A percentile compares a stretch with the other conserved stretches of the same genome.
These are phyloP conservation scores for Lachancea nothofagi DNA, from an alignment of 805 yeast species.

Conservation along the genomic window DNA sequence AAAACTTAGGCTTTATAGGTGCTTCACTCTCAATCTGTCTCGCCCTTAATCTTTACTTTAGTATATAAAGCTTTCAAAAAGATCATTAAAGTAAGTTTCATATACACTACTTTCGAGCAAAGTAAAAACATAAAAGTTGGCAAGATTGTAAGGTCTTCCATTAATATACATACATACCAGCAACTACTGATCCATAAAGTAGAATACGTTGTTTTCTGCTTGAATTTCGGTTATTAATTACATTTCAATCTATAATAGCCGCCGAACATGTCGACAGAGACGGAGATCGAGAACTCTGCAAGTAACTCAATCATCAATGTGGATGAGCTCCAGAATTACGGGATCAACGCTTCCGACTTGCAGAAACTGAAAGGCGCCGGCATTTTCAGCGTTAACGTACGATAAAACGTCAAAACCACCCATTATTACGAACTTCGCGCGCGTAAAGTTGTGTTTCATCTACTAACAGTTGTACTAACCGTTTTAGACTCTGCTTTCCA, in stretches of 20 bases:
- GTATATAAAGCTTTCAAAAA: too few species aligned
- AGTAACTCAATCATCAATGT: constrained; percentile 31
- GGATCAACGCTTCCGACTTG: constrained; percentile 68
- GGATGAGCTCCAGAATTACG: constrained; percentile 56
- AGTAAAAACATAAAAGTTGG: too few species aligned
- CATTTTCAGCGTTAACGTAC: constrained; percentile 58
- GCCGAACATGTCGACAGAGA: constrained; percentile 15
- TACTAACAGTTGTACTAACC: neutral
- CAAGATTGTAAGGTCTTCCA: too few species aligned
- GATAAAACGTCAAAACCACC: constrained; percentile 19
- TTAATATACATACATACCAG: too few species aligned
- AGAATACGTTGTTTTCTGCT: neutral
- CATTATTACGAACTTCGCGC: constrained; percentile 22
- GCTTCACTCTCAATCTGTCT: too few species aligned
- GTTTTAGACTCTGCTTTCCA: constrained; percentile 44
- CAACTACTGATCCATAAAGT: neutral
- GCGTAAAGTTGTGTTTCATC: neutral
- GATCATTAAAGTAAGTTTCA: too few species aligned
- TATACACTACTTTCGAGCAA: too few species aligned
- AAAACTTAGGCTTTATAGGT: too few species aligned
- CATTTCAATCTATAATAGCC: constrained; percentile 3
- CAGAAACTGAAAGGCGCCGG: constrained; percentile 63
- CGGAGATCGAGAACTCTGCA: constrained; percentile 20
- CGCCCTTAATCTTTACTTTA: too few species aligned
- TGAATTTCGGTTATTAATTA: neutral